Conservation (phyloP, 176 grass and related monocot species). For the Pharus latifolius region DNA sequence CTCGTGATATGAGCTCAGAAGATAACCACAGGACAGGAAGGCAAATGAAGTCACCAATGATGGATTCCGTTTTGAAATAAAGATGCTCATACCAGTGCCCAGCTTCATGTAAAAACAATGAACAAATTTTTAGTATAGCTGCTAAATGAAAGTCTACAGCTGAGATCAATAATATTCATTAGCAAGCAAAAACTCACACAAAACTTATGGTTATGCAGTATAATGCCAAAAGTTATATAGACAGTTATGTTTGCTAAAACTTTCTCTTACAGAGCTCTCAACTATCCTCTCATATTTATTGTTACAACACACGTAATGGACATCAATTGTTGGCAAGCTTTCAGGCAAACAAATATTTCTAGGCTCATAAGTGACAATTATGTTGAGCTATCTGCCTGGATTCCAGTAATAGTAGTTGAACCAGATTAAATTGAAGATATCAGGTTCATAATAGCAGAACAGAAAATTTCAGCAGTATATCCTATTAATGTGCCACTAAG, state of each 20-base stretch:
- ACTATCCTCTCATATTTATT: too few species aligned
- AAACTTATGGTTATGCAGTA: not conserved
- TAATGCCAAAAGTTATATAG: not conserved
- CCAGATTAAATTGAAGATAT: too few species aligned
- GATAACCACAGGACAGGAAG: conserved; percentile 85
- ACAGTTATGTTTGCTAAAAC: not conserved
- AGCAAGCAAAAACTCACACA: not conserved
- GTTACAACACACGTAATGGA: too few species aligned
- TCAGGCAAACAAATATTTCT: too few species aligned
- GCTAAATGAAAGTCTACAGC: conserved; percentile 1
- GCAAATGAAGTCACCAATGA: conserved; percentile 85
- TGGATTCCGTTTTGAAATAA: conserved; percentile 88
- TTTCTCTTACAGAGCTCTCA: too few species aligned
- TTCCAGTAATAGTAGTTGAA: too few species aligned
- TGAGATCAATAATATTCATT: not conserved
- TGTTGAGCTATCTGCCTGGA: too few species aligned
- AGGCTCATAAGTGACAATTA: too few species aligned
- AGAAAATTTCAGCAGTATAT: not conserved
- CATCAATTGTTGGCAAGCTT: too few species aligned
- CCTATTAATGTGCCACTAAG: not conserved
- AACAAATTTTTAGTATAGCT: conserved; percentile 11
- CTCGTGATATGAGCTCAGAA: conserved; percentile 93
- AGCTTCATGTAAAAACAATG: conserved; percentile 46
- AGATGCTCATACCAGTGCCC: conserved; percentile 91
- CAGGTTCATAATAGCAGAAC: not conserved